These are phyloP conservation scores for Podospora australis DNA, from an alignment of 495 filamentous ascomycete genomes.

Conservation along the genomic window DNA sequence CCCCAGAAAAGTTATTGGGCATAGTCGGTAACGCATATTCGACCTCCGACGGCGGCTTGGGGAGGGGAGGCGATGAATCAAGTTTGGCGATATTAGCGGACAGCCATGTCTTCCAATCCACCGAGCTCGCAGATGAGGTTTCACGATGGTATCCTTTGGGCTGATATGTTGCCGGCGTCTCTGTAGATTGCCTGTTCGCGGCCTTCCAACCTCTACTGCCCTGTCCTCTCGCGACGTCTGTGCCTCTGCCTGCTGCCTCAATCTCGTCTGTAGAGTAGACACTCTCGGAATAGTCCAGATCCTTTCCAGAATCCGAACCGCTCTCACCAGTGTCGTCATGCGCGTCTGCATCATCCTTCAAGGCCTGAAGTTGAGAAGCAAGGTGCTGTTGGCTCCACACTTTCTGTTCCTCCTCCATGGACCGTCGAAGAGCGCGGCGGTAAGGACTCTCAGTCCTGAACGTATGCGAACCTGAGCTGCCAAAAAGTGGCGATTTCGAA, in stretches of 20 bases:
- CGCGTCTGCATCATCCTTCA: not conserved
- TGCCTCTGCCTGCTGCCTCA: not conserved
- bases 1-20: constrained; percentile 21
- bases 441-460: constrained; percentile 52
- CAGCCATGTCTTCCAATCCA: constrained; percentile 50
- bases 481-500: constrained; percentile 36
- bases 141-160: constrained; percentile 27
- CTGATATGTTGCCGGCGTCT: constrained; percentile 16
- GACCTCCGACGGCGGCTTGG: constrained; percentile 22
- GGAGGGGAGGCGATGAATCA: constrained; percentile 29
- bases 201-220: not conserved
- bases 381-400: constrained; percentile 23
- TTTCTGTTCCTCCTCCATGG: constrained; percentile 29
- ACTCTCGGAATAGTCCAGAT: constrained; percentile 34
- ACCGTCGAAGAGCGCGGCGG: constrained; percentile 42
- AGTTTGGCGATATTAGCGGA: constrained; percentile 45
- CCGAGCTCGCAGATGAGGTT: constrained; percentile 37
- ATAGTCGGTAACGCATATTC: constrained; percentile 33
- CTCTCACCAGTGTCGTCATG: not conserved
- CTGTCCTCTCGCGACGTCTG: not conserved
- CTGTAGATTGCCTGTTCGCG: not conserved
- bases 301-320: constrained; percentile 27
- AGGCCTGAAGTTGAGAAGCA: constrained; percentile 8
- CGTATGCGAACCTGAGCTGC: constrained; percentile 38
- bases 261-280: constrained; percentile 35